Percentiles rank a stretch among this genome's conserved stretches.
phyloP scores from a whole-genome alignment of 1,139 yeast genomes.

The Saccharomyces hybrid region DNA sequence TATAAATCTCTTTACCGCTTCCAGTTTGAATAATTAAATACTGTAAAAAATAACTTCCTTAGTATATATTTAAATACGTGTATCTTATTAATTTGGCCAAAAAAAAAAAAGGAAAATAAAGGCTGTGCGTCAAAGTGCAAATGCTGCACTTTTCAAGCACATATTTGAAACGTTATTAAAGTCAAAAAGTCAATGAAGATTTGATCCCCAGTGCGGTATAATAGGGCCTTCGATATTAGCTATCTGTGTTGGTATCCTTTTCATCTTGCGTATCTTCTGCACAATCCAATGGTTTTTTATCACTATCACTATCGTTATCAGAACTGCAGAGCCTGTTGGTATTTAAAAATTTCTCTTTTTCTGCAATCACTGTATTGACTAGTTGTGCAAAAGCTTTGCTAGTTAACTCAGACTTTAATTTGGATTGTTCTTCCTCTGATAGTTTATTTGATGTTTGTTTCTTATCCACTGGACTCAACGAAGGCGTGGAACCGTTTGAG shows the following conservation, averaged over 20 bases:
- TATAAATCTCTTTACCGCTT: not conserved
- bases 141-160: not conserved
- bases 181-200: not conserved
- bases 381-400: conserved; percentile 60
- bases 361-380: conserved; percentile 61
- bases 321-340: not conserved
- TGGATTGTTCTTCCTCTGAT: conserved; percentile 11
- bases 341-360: conserved; percentile 50
- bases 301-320: not conserved
- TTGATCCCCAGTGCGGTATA: not conserved
- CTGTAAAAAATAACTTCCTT: not conserved
- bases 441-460: conserved; percentile 14
- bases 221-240: not conserved
- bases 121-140: not conserved
- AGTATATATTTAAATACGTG: not conserved
- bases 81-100: not conserved
- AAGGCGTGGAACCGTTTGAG: conserved; percentile 8
- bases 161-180: not conserved
- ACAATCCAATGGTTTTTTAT: not conserved
- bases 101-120: not conserved
- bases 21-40: not conserved
- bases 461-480: conserved; percentile 12
- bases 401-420: conserved; percentile 32
- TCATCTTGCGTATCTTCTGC: not conserved
- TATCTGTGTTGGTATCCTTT: not conserved